A percentile compares a stretch with the other conserved stretches of the same genome.
Conservation (phyloP, 768 basidiomycete genomes). For the Arthromyces matolae region DNA sequence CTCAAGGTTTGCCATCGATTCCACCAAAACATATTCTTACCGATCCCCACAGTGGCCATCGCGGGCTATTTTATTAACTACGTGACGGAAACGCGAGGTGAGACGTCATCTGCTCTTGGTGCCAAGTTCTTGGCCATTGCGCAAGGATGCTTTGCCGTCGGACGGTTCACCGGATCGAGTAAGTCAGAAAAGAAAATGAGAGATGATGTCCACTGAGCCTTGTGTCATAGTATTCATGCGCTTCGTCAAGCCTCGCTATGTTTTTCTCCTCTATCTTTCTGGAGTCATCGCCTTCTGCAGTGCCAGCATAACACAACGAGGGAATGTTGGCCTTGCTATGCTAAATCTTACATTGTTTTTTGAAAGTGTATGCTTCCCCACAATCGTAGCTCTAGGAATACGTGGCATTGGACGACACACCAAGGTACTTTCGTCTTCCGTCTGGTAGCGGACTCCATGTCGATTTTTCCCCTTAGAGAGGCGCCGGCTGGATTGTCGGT, state of each 20-base stretch:
- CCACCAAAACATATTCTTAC: neutral
- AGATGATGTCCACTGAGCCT: neutral
- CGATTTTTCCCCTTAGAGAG: conserved; percentile 19
- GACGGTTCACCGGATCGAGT: conserved; percentile 30
- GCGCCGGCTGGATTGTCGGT: conserved; percentile 28
- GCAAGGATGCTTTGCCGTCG: conserved; percentile 30
- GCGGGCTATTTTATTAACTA: conserved; percentile 34
- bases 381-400: conserved; percentile 31
- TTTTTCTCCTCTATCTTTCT: conserved; percentile 27
- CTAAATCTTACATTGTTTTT: conserved; percentile 31
- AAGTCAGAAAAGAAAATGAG: neutral
- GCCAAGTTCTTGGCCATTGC: conserved; percentile 30
- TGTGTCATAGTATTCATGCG: conserved; percentile 24
- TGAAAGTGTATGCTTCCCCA: conserved; percentile 34
- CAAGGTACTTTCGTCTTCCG: too few relatives aligned
- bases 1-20: conserved; percentile 22
- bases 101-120: conserved; percentile 22
- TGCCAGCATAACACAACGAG: conserved; percentile 27
- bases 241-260: conserved; percentile 24
- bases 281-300: conserved; percentile 26
- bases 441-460: too few relatives aligned
- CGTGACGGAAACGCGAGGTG: conserved; percentile 24
- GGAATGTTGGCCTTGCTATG: conserved; percentile 28
- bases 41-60: conserved; percentile 23
- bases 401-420: conserved; percentile 31